A percentile compares a stretch with the other conserved stretches of the same genome.
Evolutionary conservation across 306 rosid species (phyloP).

Genomic region (Quercus cerris): DNA sequence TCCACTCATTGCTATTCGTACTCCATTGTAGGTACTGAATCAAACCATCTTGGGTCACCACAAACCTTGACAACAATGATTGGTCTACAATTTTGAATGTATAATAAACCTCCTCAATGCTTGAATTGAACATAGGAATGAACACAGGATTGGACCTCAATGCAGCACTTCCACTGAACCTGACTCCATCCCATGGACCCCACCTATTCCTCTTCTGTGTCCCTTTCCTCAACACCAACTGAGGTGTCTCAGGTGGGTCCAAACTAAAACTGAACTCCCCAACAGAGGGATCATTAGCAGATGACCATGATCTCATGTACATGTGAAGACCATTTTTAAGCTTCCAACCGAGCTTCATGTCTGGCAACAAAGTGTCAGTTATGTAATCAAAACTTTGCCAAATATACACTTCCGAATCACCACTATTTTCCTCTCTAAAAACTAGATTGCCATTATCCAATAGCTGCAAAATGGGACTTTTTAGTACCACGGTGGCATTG

Average conservation of each 20-base stretch:
- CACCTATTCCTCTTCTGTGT: slow-evolving; percentile 6
- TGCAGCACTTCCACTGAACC: slow-evolving; percentile 20
- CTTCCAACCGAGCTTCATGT: slow-evolving; percentile 36
- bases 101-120: slow-evolving; percentile 11
- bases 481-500: background rate
- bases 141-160: slow-evolving; percentile 8
- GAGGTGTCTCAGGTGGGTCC: slow-evolving; percentile 22
- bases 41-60: slow-evolving; percentile 13
- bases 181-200: slow-evolving; percentile 35
- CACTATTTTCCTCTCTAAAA: slow-evolving; percentile 1
- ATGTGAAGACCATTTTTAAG: background rate
- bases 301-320: slow-evolving; percentile 20
- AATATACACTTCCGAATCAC: background rate
- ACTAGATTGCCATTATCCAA: slow-evolving; percentile 24
- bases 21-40: background rate
- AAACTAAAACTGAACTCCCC: slow-evolving; percentile 15
- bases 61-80: slow-evolving; percentile 5
- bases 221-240: slow-evolving; percentile 5
- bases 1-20: slow-evolving; percentile 3
- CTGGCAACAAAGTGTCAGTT: slow-evolving; percentile 17
- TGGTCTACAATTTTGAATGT: slow-evolving; percentile 1
- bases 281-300: background rate
- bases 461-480: slow-evolving; percentile 8
- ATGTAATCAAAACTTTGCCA: slow-evolving; percentile 31
- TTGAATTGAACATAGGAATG: slow-evolving; percentile 13